phyloP scores from a whole-genome alignment of 176 grass and related monocot genomes.

The Poa pratensis region DNA sequence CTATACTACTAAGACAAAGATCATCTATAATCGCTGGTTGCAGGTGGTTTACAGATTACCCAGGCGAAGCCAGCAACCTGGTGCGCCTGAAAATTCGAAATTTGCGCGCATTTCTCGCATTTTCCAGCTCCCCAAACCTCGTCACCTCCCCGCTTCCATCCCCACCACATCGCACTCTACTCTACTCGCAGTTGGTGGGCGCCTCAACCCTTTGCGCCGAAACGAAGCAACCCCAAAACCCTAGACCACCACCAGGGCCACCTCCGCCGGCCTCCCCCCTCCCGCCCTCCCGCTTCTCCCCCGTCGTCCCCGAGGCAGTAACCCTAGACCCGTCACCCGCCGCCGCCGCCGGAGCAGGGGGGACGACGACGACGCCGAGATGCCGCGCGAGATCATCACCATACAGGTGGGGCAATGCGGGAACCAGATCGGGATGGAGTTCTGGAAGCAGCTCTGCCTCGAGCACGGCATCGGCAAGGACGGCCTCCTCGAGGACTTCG shows the following conservation, averaged over 20 bases:
- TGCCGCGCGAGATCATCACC: constrained; percentile 99
- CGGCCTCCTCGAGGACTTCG: constrained; percentile 97
- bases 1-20: too few relatives aligned
- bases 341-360: neutral
- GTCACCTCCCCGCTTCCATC: neutral
- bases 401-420: constrained; percentile 99
- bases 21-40: too few relatives aligned
- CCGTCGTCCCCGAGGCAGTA: neutral
- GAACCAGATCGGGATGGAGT: constrained; percentile 99
- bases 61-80: too few relatives aligned
- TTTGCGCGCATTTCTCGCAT: constrained; percentile 36
- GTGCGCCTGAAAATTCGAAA: constrained; percentile 41
- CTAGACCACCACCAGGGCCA: constrained; percentile 27
- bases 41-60: too few relatives aligned
- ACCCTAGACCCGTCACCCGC: constrained; percentile 10
- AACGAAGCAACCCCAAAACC: constrained; percentile 48
- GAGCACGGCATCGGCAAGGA: constrained; percentile 99
- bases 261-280: neutral
- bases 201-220: constrained; percentile 18
- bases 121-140: neutral
- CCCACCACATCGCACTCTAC: neutral
- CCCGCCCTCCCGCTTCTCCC: neutral
- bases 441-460: constrained; percentile 99
- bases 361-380: constrained; percentile 16
- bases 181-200: constrained; percentile 23